Evolutionary conservation across 73 alveolate genomes (phyloP).

Genomic region (Paramecium caudatum): DNA sequence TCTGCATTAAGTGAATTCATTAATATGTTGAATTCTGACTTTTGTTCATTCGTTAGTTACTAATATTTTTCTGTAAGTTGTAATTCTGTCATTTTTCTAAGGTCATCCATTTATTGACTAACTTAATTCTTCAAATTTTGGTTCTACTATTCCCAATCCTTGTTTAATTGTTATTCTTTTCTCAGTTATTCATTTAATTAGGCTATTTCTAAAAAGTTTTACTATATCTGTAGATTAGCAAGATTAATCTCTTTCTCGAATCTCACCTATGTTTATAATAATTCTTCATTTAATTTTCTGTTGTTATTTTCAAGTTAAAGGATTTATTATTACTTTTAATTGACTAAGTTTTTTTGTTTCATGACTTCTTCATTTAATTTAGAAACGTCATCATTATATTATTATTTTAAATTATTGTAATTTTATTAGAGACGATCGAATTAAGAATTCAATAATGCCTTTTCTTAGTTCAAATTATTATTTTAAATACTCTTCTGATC

Average conservation of each 20-base stretch:
- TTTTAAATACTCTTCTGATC: neutral
- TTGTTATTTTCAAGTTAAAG: neutral
- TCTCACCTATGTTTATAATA: neutral
- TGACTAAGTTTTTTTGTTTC: neutral
- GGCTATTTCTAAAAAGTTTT: neutral
- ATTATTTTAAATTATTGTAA: neutral
- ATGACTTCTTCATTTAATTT: neutral
- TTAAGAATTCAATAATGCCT: neutral
- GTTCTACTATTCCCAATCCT: constrained; percentile 12
- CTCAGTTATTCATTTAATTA: neutral
- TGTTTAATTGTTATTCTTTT: neutral
- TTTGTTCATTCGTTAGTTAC: neutral
- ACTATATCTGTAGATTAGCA: neutral
- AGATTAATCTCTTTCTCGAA: neutral
- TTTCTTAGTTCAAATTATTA: neutral
- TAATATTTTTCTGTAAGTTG: neutral
- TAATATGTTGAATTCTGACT: neutral
- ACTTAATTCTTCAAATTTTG: neutral
- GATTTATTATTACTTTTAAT: neutral
- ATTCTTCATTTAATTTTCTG: neutral
- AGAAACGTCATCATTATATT: constrained; percentile 6
- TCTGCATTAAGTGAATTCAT: neutral
- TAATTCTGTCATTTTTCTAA: neutral
- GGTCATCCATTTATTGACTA: neutral
- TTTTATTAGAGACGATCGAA: neutral